Evolutionary conservation across 1,139 yeast species (phyloP).

Genomic region (Nakaseomyces sp.): DNA sequence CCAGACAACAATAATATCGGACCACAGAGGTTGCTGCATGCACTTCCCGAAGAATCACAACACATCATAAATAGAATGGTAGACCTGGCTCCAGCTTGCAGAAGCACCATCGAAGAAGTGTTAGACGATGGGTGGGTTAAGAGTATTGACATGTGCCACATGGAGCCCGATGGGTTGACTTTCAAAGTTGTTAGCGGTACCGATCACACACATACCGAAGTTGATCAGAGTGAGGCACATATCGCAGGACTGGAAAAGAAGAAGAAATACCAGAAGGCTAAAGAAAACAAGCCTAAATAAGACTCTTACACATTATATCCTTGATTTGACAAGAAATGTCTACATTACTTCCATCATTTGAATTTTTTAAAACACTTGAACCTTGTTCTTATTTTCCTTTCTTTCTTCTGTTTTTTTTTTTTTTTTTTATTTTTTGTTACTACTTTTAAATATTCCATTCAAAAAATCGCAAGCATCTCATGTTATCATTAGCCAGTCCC

Average conservation of each 20-base stretch:
- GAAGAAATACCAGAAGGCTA: slow-evolving; percentile 40
- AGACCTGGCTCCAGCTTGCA: slow-evolving; percentile 73
- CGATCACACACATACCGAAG: slow-evolving; percentile 77
- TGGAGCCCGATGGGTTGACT: slow-evolving; percentile 39
- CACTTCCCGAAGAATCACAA: slow-evolving; percentile 62
- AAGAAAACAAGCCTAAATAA: slow-evolving; percentile 4
- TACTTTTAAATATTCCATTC: too few relatives aligned
- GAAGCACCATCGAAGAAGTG: slow-evolving; percentile 77
- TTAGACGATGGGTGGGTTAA: slow-evolving; percentile 71
- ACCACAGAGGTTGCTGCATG: slow-evolving; percentile 57
- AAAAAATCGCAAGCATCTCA: too few relatives aligned
- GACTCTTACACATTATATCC: not conserved
- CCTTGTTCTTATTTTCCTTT: too few relatives aligned
- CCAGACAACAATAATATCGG: slow-evolving; percentile 51
- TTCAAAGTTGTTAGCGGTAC: slow-evolving; percentile 33
- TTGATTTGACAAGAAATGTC: too few relatives aligned
- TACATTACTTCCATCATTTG: too few relatives aligned
- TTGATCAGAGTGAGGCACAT: slow-evolving; percentile 89
- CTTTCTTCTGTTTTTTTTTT: too few relatives aligned
- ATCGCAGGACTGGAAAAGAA: slow-evolving; percentile 85
- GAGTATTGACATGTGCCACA: slow-evolving; percentile 57
- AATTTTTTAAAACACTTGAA: too few relatives aligned
- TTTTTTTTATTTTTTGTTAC: too few relatives aligned
- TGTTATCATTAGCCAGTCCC: too few relatives aligned
- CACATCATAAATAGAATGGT: slow-evolving; percentile 65